Conservation (phyloP, 805 yeast genomes). For the Ogataea allantospora region DNA sequence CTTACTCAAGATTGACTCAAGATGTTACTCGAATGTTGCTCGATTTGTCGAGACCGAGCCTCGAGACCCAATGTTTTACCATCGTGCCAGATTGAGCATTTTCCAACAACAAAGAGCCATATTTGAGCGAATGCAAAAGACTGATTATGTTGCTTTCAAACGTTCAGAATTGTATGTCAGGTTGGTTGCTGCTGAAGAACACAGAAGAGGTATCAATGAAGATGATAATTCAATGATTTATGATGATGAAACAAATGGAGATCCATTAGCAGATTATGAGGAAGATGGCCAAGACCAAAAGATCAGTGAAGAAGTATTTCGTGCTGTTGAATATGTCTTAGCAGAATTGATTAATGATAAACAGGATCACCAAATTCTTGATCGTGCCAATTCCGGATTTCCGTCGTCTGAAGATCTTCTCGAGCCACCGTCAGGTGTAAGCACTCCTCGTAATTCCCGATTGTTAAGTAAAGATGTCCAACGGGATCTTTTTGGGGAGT, state of each 20-base stretch:
- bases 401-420: slow-evolving; percentile 17
- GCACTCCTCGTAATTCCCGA: slow-evolving; percentile 25
- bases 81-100: slow-evolving; percentile 57
- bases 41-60: slow-evolving; percentile 33
- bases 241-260: slow-evolving; percentile 31
- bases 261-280: slow-evolving; percentile 33
- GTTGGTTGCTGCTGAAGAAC: slow-evolving; percentile 44
- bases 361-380: slow-evolving; percentile 2
- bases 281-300: slow-evolving; percentile 34
- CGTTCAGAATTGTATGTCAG: slow-evolving; percentile 54
- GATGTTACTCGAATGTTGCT: slow-evolving; percentile 36
- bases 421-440: slow-evolving; percentile 10
- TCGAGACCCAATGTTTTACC: slow-evolving; percentile 36
- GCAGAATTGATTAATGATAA: slow-evolving; percentile 50
- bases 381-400: slow-evolving; percentile 4
- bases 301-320: slow-evolving; percentile 46
- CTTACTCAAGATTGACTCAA: slow-evolving; percentile 30
- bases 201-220: neutral
- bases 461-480: slow-evolving; percentile 31
- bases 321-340: slow-evolving; percentile 68
- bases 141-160: slow-evolving; percentile 60
- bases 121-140: slow-evolving; percentile 47
- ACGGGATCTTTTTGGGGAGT: slow-evolving; percentile 33
- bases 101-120: slow-evolving; percentile 56
- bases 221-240: slow-evolving; percentile 2